Conservation (phyloP, 2,329 filamentous ascomycete genomes). For the Chrysoporthe deuterocubensis region DNA sequence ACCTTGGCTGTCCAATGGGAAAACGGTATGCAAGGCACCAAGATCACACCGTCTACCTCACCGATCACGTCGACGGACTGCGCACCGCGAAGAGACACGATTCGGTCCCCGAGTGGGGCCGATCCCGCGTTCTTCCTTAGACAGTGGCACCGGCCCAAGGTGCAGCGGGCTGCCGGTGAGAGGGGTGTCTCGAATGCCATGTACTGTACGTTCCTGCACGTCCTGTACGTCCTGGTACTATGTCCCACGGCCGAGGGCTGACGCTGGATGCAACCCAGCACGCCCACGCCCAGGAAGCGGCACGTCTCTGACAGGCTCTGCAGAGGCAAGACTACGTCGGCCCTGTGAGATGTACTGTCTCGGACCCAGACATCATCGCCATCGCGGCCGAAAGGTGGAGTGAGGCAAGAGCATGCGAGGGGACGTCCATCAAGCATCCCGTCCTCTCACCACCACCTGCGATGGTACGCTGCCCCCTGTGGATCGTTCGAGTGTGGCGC, state of each 20-base stretch:
- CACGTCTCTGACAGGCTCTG: not conserved
- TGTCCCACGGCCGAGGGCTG: too few species aligned
- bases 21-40: not conserved
- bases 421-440: not conserved
- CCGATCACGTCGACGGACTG: not conserved
- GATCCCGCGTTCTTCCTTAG: not conserved
- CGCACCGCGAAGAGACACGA: not conserved
- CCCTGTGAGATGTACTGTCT: conserved; percentile 12
- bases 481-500: not conserved
- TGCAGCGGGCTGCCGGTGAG: not conserved
- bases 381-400: not conserved
- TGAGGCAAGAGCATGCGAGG: conserved; percentile 10
- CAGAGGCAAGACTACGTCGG: not conserved
- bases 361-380: conserved; percentile 11
- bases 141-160: not conserved
- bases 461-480: not conserved
- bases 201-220: not conserved
- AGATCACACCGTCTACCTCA: not conserved
- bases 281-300: not conserved
- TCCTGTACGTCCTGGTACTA: too few species aligned
- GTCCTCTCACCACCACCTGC: not conserved
- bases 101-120: conserved; percentile 15
- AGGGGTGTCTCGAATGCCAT: not conserved
- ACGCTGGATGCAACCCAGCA: too few species aligned
- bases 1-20: not conserved